Base-by-base conservation (phyloP, 768 basidiomycete genomes). In the Hygrophoropsis aurantiaca region DNA sequence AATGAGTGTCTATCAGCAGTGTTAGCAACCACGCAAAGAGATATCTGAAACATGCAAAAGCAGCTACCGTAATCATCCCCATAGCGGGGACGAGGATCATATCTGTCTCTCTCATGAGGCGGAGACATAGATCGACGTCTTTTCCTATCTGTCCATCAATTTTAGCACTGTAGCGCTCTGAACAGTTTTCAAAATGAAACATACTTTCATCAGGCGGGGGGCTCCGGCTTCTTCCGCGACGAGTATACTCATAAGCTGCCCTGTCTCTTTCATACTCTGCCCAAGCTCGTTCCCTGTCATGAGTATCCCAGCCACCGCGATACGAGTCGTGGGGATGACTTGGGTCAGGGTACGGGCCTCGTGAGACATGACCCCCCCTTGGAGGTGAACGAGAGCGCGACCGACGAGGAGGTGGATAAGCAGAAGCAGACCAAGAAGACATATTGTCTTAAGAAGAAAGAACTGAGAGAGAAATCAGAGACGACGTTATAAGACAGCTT, bases 311-410 rank as follows among this genome's bases (percentile, higher is more conserved):
- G 55, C 82, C 78, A 13, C 73, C 69, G 49, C 85, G 79, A 66
- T 82, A 80, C 23, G 73, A 68, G 56, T 87, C 84, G 44, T 71
- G 69, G 23, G 79, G 77, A 56, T 81, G 83, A 40, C 64, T 63
- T 45, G 74, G 55, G 50, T 87, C 86, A 49, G 77, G 71, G 64
- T 80, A 78, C 20, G 81, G 69, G 9, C 77, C 72, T 58, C 83
- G 74, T 35, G 78, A 61, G 43, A 79, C 71, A 55, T 80, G 82
- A 10, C 74, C 59, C 46, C 76, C 74, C 30, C 77, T 68, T 42
- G 72, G 60, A 30, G 86, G 89, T 53, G 89, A 90, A 50, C 88
- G 86, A 58, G 90, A 92, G 60, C 87, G 87, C 61, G 90, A 91
- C 61, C 82, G 86, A 54, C 85, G 85, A 47, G 77, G 78, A 65